A percentile compares a stretch with the other conserved stretches of the same genome.
phyloP scores from a whole-genome alignment of 2,329 filamentous ascomycete species.

The Dactylellina cionopaga region DNA sequence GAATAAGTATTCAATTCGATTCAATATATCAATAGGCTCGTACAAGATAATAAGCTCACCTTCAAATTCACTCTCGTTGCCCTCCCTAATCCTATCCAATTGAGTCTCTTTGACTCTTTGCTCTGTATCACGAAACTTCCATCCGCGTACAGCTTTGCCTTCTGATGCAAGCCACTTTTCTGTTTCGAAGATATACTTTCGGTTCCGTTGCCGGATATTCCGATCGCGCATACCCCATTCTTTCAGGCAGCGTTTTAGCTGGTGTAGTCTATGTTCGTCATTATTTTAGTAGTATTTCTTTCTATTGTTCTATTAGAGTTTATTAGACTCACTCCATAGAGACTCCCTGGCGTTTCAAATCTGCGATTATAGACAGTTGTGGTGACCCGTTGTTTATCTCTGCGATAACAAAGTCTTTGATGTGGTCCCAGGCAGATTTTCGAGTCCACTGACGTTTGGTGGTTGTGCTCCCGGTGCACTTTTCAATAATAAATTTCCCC shows the following conservation, averaged over 20 bases:
- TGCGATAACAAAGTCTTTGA: slow-evolving; percentile 3
- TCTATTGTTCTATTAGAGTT: not conserved
- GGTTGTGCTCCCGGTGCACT: not conserved
- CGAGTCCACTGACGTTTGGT: slow-evolving; percentile 14
- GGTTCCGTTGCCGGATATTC: slow-evolving; percentile 19
- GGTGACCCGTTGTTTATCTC: slow-evolving; percentile 9
- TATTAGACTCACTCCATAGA: slow-evolving; percentile 19
- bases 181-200: slow-evolving; percentile 31
- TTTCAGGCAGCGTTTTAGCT: slow-evolving; percentile 21
- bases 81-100: not conserved
- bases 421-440: slow-evolving; percentile 12
- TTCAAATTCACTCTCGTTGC: slow-evolving; percentile 11
- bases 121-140: slow-evolving; percentile 9
- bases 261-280: not conserved
- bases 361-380: slow-evolving; percentile 11
- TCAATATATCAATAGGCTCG: not conserved
- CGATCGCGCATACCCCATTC: slow-evolving; percentile 27
- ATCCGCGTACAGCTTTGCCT: slow-evolving; percentile 10
- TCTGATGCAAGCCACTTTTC: not conserved
- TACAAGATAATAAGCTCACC: not conserved
- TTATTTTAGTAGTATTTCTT: not conserved
- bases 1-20: not conserved
- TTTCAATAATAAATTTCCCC: not conserved
- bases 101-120: slow-evolving; percentile 5
- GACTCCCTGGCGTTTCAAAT: not conserved